These are phyloP conservation scores for Rutidosis leptorrhynchoides DNA, from an alignment of 129 eudicot genomes.

Conservation along the genomic window DNA sequence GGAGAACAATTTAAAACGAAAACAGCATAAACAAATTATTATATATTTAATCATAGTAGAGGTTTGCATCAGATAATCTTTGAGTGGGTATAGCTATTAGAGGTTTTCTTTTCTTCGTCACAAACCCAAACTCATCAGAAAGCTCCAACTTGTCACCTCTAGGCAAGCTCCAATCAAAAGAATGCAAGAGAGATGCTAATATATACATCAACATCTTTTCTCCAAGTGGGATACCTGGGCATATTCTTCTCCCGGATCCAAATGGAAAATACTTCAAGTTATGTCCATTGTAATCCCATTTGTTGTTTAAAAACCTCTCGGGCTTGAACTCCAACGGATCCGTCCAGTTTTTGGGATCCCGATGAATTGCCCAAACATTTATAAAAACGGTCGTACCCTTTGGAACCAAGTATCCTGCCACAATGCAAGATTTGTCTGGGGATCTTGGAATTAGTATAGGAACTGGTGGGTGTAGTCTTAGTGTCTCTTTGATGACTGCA, in stretches of 20 bases:
- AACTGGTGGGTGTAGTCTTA: conserved; percentile 35
- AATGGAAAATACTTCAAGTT: conserved; percentile 32
- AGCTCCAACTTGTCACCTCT: conserved; percentile 24
- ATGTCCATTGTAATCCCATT: conserved; percentile 34
- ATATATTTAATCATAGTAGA: not conserved
- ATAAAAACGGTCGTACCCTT: conserved; percentile 27
- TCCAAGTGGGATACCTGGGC: conserved; percentile 32
- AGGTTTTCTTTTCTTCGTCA: conserved; percentile 19
- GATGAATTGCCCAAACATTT: conserved; percentile 39
- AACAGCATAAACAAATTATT: not conserved
- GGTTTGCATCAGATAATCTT: conserved; percentile 24
- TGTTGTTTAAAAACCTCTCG: conserved; percentile 23
- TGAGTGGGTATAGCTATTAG: conserved; percentile 23
- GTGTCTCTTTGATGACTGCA: conserved; percentile 43
- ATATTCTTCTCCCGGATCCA: conserved; percentile 41
- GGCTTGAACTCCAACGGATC: conserved; percentile 39
- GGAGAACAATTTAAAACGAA: too few species aligned
- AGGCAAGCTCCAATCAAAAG: conserved; percentile 38
- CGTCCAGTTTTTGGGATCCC: conserved; percentile 35
- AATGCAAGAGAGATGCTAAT: conserved; percentile 32
- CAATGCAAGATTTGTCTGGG: conserved; percentile 28
- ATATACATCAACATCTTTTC: conserved; percentile 21
- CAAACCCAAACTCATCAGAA: conserved; percentile 26
- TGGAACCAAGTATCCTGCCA: conserved; percentile 47
- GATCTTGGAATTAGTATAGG: conserved; percentile 36